A percentile compares a stretch with the other conserved stretches of the same genome.
Evolutionary conservation across 2,329 filamentous ascomycete species (phyloP).

Genomic region (Talaromyces piceae): DNA sequence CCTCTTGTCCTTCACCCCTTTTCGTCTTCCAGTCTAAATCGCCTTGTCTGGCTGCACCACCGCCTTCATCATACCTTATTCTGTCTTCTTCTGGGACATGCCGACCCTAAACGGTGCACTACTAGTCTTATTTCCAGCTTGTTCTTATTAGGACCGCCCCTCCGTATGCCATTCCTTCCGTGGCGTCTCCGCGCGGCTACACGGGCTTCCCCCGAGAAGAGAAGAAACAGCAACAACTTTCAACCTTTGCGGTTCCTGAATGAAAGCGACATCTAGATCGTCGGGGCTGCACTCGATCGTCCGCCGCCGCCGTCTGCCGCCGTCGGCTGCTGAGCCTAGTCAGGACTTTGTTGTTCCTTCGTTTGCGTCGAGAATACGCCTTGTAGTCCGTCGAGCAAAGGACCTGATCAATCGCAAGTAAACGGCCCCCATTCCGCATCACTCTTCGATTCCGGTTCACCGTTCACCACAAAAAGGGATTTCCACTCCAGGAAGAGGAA

Average conservation of each 20-base stretch:
- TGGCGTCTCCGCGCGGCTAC: conserved; percentile 15
- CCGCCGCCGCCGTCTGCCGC: conserved; percentile 1
- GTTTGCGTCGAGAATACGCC: conserved; percentile 23
- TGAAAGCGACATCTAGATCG: conserved; percentile 17
- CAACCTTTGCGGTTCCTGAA: conserved; percentile 24
- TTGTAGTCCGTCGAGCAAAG: conserved; percentile 29
- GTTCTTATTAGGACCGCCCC: background rate
- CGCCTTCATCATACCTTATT: background rate
- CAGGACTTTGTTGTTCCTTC: conserved; percentile 12
- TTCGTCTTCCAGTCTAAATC: no score
- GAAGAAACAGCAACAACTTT: conserved; percentile 23
- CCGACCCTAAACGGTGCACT: background rate
- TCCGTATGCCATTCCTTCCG: conserved; percentile 10
- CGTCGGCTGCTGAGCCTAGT: conserved; percentile 15
- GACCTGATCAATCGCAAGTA: conserved; percentile 29
- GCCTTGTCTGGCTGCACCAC: background rate
- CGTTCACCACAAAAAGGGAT: background rate
- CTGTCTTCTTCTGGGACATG: background rate
- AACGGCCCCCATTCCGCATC: conserved; percentile 12
- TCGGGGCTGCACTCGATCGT: background rate
- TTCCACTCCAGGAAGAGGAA: background rate
- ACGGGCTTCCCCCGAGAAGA: conserved; percentile 18
- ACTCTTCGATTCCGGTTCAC: background rate
- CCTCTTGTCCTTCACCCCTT: background rate
- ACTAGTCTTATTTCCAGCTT: background rate